phyloP scores from a whole-genome alignment of 179 eudicot genomes.

The Spinacia oleracea region DNA sequence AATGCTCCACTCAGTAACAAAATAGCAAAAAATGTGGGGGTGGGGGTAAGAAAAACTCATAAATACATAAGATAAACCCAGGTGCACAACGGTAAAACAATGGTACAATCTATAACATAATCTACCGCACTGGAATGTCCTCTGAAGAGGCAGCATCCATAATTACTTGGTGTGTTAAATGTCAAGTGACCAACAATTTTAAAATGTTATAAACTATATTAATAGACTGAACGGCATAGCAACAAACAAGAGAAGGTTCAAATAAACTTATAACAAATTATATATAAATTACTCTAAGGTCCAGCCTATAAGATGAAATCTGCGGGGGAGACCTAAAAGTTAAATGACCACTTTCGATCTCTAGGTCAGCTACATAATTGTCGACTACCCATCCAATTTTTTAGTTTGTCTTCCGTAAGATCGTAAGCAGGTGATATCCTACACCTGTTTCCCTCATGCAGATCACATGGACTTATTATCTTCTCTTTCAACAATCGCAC shows the following conservation, averaged over 20 bases:
- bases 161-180: background rate
- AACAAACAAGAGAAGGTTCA: background rate
- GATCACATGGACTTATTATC: background rate
- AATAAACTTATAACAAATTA: background rate
- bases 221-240: background rate
- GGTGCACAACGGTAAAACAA: background rate
- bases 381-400: background rate
- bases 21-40: background rate
- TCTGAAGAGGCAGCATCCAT: background rate
- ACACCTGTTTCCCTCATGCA: background rate
- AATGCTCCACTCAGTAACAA: background rate
- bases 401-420: background rate
- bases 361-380: background rate
- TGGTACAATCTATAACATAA: background rate
- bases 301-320: background rate
- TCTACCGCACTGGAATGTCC: background rate
- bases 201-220: too few species aligned
- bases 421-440: background rate
- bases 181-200: background rate
- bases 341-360: background rate
- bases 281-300: background rate
- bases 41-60: background rate
- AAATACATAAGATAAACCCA: background rate
- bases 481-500: background rate
- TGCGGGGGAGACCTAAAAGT: background rate